Conservation (phyloP, 257 asterid species). For the Ilex asprella region DNA sequence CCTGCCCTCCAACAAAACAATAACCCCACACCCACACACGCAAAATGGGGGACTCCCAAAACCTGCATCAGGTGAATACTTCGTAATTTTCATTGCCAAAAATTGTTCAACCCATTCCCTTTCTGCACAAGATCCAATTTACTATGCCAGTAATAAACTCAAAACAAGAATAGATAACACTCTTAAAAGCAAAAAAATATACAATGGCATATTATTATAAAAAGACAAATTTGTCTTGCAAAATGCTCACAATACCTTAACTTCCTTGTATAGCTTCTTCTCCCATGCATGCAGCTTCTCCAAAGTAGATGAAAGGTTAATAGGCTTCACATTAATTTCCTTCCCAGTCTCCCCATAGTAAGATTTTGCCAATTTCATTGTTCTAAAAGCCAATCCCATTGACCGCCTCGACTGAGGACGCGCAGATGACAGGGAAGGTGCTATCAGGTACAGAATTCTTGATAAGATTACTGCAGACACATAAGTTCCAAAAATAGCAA, state of each 20-base stretch:
- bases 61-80: no score
- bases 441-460: slow-evolving; percentile 40
- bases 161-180: no score
- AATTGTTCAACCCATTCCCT: no score
- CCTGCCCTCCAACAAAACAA: no score
- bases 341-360: slow-evolving; percentile 62
- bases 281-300: slow-evolving; percentile 88
- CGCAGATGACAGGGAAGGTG: slow-evolving; percentile 49
- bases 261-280: slow-evolving; percentile 88
- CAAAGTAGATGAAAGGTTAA: slow-evolving; percentile 67
- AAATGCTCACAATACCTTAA: slow-evolving; percentile 48
- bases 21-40: no score
- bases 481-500: slow-evolving; percentile 8
- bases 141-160: no score
- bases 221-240: no score
- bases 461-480: slow-evolving; percentile 51
- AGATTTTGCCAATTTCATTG: slow-evolving; percentile 62
- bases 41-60: no score
- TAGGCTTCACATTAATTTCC: slow-evolving; percentile 37
- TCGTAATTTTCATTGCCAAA: no score
- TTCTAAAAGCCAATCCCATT: slow-evolving; percentile 50
- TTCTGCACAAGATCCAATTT: no score
- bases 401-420: slow-evolving; percentile 49
- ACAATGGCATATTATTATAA: no score
- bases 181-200: no score